phyloP scores from a whole-genome alignment of 345 rosid genomes.

The Microthlaspi erraticum region DNA sequence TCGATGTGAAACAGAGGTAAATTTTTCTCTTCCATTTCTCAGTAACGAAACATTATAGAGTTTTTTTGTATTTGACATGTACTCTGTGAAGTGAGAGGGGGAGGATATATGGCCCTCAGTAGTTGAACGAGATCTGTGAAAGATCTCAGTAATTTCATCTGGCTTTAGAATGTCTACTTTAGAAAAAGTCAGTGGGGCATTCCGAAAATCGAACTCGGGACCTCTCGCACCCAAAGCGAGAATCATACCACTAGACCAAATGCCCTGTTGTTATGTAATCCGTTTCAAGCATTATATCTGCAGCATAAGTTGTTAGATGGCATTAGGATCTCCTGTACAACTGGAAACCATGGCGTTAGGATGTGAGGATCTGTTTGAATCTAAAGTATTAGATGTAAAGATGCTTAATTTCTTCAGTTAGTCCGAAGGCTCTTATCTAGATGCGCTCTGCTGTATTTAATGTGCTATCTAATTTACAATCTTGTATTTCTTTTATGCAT shows the following conservation, averaged over 20 bases:
- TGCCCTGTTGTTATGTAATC: neutral
- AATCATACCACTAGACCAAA: neutral
- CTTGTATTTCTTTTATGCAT: neutral
- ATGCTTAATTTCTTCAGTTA: conserved; percentile 16
- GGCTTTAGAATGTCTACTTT: no score
- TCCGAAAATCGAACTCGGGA: conserved; percentile 76
- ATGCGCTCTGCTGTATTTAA: neutral
- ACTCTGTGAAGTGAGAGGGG: no score
- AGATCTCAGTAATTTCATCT: no score
- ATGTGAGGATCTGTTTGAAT: conserved; percentile 11
- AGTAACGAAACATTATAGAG: neutral
- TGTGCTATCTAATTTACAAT: neutral
- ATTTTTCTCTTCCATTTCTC: neutral
- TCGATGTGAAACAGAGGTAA: neutral
- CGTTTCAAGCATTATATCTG: neutral
- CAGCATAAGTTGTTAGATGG: neutral
- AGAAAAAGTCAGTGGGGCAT: conserved; percentile 55
- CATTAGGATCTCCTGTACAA: neutral
- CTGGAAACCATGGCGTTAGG: conserved; percentile 2
- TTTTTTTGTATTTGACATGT: neutral
- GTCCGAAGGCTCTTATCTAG: neutral
- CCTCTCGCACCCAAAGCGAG: conserved; percentile 67
- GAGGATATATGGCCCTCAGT: no score
- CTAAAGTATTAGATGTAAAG: neutral
- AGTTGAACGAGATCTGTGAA: no score